Base-by-base conservation (phyloP, 305 asterid species). In the Fraxinus ornus region DNA sequence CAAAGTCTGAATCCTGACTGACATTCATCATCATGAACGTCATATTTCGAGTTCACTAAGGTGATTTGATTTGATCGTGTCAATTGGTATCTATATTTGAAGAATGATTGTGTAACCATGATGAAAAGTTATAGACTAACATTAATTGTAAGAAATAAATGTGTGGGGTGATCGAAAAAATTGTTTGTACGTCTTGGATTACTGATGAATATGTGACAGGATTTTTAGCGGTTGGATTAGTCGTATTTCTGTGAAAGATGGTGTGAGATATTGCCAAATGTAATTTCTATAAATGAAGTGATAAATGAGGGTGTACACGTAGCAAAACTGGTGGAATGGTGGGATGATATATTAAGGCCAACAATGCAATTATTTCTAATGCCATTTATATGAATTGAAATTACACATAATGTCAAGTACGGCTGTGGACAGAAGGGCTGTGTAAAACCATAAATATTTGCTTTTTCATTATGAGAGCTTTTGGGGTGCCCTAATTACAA, bases 391-490 rank as follows among this genome's bases (percentile, higher is more conserved):
- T 35, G 30, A 57, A 37, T 49, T 9, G 3, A 7, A 7, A 35
- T 62, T 26, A 33, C 57, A 9, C 17, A 75, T 79, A 78, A 72
- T 78, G 79, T 78, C 87, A 80, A 52, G 84, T 1, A 21, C 75
- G 80, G 73, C 62, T 49, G 64, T 10, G 28, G 73, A 68, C 41
- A 30, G 10, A 13, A 70, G 37, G 19, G 37, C 19, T 28, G 39
- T 12, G 75, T 12, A 70, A 70, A 28, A 28, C 24, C 75, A 30
- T 30, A 30, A 68, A 79, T 62, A 28, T 72, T 76, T 76, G 80
- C 66, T 75, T 79, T 85, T 33, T 35, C 74, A 70, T 57, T 68
- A 30, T 84, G 82, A 79, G 78, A 82, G 80, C 79, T 4, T 39
- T 70, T 26, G 55, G 33, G 41, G 84, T 66, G 75, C 0, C 78